Percentiles rank a stretch among this genome's conserved stretches.
Evolutionary conservation across 805 yeast genomes (phyloP).

Genomic region (Kazachstania taianensis): DNA sequence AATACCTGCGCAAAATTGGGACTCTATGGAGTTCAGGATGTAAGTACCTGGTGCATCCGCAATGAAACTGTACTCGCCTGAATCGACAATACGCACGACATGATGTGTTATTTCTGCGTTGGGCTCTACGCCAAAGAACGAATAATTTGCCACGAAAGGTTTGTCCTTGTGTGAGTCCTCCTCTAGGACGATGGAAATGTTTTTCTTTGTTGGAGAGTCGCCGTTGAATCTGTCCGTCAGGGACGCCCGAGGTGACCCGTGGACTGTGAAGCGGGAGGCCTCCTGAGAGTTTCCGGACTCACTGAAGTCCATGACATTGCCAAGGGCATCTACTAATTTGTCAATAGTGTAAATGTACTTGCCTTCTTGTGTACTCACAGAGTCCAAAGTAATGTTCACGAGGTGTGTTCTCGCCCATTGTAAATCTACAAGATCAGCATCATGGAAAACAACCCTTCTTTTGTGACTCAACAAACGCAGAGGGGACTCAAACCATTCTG

Average conservation of each 20-base stretch:
- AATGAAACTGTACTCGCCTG: constrained; percentile 25
- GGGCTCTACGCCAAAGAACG: constrained; percentile 22
- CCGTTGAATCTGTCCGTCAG: constrained; percentile 33
- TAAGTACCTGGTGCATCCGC: constrained; percentile 61
- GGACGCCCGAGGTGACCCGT: constrained; percentile 44
- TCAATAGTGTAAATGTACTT: constrained; percentile 46
- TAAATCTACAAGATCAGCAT: constrained; percentile 32
- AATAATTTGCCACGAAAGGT: constrained; percentile 31
- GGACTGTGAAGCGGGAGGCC: constrained; percentile 39
- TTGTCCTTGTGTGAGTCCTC: constrained; percentile 18
- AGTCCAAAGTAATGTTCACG: constrained; percentile 37
- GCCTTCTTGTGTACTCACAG: constrained; percentile 38
- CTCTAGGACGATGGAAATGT: constrained; percentile 29
- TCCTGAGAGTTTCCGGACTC: constrained; percentile 19
- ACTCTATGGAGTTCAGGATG: constrained; percentile 40
- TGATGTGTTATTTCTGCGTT: neutral
- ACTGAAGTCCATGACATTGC: constrained; percentile 42
- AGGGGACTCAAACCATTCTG: constrained; percentile 44
- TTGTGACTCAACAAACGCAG: constrained; percentile 21
- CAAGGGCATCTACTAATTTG: constrained; percentile 56
- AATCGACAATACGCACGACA: constrained; percentile 16
- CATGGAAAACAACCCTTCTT: constrained; percentile 19
- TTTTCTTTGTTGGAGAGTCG: constrained; percentile 31
- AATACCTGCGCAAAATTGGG: constrained; percentile 58
- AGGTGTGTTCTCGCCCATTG: constrained; percentile 35